Base-by-base conservation (phyloP, 2,329 filamentous ascomycete genomes). In the Aspergillus ustus region DNA sequence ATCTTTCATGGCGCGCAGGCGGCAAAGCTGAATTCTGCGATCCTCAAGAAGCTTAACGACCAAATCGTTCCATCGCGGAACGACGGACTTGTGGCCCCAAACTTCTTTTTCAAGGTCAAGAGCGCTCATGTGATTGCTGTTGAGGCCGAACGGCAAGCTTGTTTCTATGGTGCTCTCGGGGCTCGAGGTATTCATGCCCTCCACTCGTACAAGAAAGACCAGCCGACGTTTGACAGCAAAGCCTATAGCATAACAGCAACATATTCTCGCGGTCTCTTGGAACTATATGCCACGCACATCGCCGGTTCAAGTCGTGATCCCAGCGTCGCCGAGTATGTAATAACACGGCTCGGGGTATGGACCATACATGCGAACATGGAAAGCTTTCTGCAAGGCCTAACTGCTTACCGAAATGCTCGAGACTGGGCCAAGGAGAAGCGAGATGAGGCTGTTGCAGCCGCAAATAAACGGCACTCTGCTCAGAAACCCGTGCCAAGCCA, bases 341-440 rank as follows among this genome's bases (percentile, higher is more conserved):
- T 46, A 22, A 46, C 40, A 28, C 37, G 25, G 7, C 37, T 55
- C 19, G 22, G 37, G 22, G 22, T 13, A 17, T 55, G 37, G 37
- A 2, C 25, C 11, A n/a, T 55, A 11, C n/a, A 43, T 29, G 52
- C 7, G 4, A 29, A 17, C 11, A 11, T 55, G 20, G 40, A 55
- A 22, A 45, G 4, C 7, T 55, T 28, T 19, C 13, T 7, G n/a
- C 19, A 55, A 31, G 52, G 52, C 2, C 9, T 55, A 4, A 46
- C 4, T 28, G 52, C 52, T 9, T 55, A 45, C 29, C 37, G 52
- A 6, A 55, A 55, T 45, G 52, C 52, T 45, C 52, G 52, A 4
- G 40, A 55, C 29, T 55, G 52, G 52, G 52, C 52, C 19, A 46
- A 44, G 37, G 37, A 53, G 31, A 19, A 43, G 31, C 28, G 51